Base-by-base conservation (phyloP, 805 yeast genomes). In the Kregervanrija pseudodelftensis region DNA sequence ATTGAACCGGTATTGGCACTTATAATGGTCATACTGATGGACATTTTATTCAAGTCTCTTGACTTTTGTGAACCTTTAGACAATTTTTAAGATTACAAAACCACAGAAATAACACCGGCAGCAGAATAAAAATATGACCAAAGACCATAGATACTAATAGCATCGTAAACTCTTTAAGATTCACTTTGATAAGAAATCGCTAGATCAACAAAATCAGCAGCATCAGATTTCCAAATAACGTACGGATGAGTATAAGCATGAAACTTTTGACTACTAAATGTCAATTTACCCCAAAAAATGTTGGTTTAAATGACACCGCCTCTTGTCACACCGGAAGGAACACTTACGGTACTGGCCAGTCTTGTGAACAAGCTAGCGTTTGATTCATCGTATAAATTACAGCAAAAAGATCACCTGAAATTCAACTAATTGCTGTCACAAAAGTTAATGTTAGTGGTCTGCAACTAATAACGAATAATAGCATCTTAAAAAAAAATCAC, bases 161-260 rank as follows among this genome's bases (percentile, higher is more conserved):
- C 71, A n/a, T 78, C 78, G 53, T 55, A 71, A 2, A 65, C 68
- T 45, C 77, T 63, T 40, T 70, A 70, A 35, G 67, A 55, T 4
- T 65, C 56, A 17, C 68, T 64, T 11, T 79, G 72, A 60, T 82
- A 84, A 48, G 79, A 76, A 37, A 85, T 69, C 3, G 80, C 90
- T 43, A 81, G 62, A 5, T 89, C 89, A 43, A 68, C 71, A 55
- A 68, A 72, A 42, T 56, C 60, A 33, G 55, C 44, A 11, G 60
- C 63, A 7, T 63, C 63, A 45, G 72, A 69, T 49, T 70, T 70
- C 72, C 76, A 81, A 40, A 80, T 59, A 2, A 76, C 70, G 57
- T 82, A 85, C 15, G 95, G 95, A 53, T 77, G 80, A 9, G 83
- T 71, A 66, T 74, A 84, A 4, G 74, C 74, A 41, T 79, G 73